Evolutionary conservation across 176 grass and related monocot species (phyloP), one percentile per base, ranked within the genome.

Genomic region (Oryza meridionalis): DNA sequence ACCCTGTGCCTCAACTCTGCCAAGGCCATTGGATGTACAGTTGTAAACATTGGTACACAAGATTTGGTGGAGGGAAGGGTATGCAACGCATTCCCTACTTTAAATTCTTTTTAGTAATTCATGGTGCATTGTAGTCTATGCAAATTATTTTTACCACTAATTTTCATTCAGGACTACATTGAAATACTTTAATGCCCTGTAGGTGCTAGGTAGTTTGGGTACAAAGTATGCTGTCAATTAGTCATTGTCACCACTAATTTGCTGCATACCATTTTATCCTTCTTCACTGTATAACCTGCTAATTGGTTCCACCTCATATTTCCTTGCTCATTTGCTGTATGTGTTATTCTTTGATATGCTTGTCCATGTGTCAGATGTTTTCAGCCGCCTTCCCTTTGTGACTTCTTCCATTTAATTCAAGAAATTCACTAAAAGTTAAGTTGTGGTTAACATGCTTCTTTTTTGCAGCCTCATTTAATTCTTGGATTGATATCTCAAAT

Each of bases 401-500:
- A 40, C 1, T 79, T 84, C 3, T 22, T 6, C 2, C 25, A 43
- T 87, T 86, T 53, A 51, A 44, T 65, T 76, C 31, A 84, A 70
- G 13, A 51, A 75, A 65, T 33, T 87, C 32, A 76, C 27, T 65
- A 68, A 62, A 66, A 72, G 38, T 71, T 8, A 64, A 33, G 2
- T 13, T 5, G 59, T 69, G 46, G 86, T 51, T 82, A 31, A 88
- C 27, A 71, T 25, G 59, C 12, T 79, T 84, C 73, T 86, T 87
- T 46, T 65, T 83, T 83, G 82, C 93, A 98, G 96, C 96, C 91
- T 75, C 93, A 98, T 94, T 89, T 98, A 90, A 21, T 98, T 84
- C 93, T 98, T 90, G 96, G 96, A 69, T 90, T 98, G 82, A 98
- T 98, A 88, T 98, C 96, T 65, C 93, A 98, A 95, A 98, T 95